A percentile compares a stretch with the other conserved stretches of the same genome.
phyloP scores from a whole-genome alignment of 1,284 basidiomycete species.

The Anthracocystis walkeri region DNA sequence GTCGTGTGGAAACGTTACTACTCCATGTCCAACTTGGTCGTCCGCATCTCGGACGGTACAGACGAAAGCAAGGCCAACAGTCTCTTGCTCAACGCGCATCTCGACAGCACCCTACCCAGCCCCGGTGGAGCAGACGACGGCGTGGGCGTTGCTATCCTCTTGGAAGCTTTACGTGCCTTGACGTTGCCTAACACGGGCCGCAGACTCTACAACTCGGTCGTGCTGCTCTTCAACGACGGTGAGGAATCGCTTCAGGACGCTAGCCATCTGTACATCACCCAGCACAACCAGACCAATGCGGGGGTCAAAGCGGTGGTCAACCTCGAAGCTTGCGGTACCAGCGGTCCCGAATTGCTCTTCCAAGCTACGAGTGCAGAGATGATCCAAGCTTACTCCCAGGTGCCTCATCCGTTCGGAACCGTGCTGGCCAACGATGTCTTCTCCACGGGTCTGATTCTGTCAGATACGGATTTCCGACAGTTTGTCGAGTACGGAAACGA shows the following conservation, averaged over 20 bases:
- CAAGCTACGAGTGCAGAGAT: conserved; percentile 94
- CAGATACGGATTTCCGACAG: conserved; percentile 74
- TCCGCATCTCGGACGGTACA: conserved; percentile 87
- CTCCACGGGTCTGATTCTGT: conserved; percentile 87
- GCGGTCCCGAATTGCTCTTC: conserved; percentile 90
- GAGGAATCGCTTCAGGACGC: conserved; percentile 90
- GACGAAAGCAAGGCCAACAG: conserved; percentile 72
- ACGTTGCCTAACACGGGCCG: conserved; percentile 79
- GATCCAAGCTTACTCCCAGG: conserved; percentile 88
- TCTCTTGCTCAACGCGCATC: conserved; percentile 84
- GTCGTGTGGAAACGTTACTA: conserved; percentile 91
- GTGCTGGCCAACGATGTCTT: conserved; percentile 95
- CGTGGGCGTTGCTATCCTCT: conserved; percentile 87
- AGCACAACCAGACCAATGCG: conserved; percentile 60
- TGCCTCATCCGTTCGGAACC: conserved; percentile 90
- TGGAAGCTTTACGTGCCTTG: conserved; percentile 77
- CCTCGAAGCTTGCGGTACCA: conserved; percentile 90
- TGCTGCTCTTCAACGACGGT: conserved; percentile 95
- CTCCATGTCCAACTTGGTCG: conserved; percentile 85
- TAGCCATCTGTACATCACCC: conserved; percentile 76
- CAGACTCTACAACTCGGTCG: conserved; percentile 82
- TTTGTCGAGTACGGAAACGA: conserved; percentile 84
- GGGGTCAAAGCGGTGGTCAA: conserved; percentile 90
- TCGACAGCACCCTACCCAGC: conserved; percentile 78
- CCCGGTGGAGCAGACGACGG: conserved; percentile 75